Evolutionary conservation across 768 basidiomycete species (phyloP), one percentile per base, ranked within the genome.

Genomic region (Podaxis sp.): DNA sequence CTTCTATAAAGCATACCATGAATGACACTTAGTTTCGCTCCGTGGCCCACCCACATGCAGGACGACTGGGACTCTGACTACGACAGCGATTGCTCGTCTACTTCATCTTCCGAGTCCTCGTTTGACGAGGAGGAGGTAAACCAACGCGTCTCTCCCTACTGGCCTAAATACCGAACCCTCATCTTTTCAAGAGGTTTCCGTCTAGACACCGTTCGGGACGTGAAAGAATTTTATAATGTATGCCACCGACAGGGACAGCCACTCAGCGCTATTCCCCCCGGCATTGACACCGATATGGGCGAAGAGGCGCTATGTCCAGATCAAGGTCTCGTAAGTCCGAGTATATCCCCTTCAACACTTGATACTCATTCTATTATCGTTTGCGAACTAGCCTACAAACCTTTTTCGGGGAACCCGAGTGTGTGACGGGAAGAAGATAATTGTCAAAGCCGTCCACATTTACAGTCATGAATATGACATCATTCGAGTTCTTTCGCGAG

Each of bases 261-360:
- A 71, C 76, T 49, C 15, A 78, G 75, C 15, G 78, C 80, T 63
- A 57, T 70, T 40, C 75, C 70, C 11, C 71, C 72, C 13, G 75
- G 72, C 54, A 67, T 63, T 12, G 61, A 63, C 61, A 57, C 70
- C 22, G 69, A 68, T n/a, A 65, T 67, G 57, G 81, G 82, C 68
- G 85, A 90, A 55, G 79, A 82, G 65, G 84, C 82, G 3, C 77
- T 92, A 7, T 92, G 88, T 73, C 87, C 82, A 56, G 90, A 92
- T 68, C 80, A 84, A 36, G 89, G 90, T 46, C 74, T 92, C 73
- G 90, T 91, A 64, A 69, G 86, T 79, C 24, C 51, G 28, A 52
- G 8, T 8, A 3, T 46, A 51, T 54, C 24, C 63, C 57, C 46
- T n/a, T 42, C 33, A 11, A 46, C 42, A 3, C 44, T 28, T 49